phyloP scores from a whole-genome alignment of 176 grass and related monocot genomes.

The bread wheat (Triticum aestivum) region DNA sequence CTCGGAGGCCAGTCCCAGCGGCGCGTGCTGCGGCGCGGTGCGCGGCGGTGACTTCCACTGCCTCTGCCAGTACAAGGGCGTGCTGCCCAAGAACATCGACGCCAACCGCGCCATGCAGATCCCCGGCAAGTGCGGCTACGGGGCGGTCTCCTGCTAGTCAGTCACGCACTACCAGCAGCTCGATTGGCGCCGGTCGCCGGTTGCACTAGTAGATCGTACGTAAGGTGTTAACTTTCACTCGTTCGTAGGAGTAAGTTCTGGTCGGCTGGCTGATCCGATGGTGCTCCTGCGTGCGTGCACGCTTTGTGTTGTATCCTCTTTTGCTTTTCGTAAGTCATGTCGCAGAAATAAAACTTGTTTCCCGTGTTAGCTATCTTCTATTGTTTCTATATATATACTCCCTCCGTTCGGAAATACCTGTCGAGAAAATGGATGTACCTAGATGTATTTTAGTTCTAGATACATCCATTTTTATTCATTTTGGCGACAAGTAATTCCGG shows the following conservation, averaged over 20 bases:
- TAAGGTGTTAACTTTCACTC: neutral
- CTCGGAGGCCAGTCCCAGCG: neutral
- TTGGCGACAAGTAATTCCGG: too few relatives aligned
- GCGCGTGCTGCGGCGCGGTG: constrained; percentile 42
- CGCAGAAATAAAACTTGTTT: neutral
- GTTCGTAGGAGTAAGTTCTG: neutral
- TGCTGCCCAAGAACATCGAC: neutral
- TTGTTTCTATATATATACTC: too few relatives aligned
- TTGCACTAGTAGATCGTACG: neutral
- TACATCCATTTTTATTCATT: too few relatives aligned
- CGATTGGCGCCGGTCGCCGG: neutral
- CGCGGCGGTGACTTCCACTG: neutral
- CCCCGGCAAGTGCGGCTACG: neutral
- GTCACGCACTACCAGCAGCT: neutral
- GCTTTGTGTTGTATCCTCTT: neutral
- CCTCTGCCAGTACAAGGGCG: constrained; percentile 29
- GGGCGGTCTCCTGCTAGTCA: neutral
- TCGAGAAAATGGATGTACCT: too few relatives aligned
- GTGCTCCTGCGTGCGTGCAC: neutral
- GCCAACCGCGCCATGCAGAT: constrained; percentile 27
- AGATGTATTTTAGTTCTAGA: too few relatives aligned
- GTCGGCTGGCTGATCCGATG: neutral
- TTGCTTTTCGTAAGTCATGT: neutral
- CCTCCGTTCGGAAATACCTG: too few relatives aligned
- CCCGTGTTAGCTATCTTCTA: too few relatives aligned